These are phyloP conservation scores for Pouteria glomerata DNA, from an alignment of 148 eudicot genomes.

Conservation along the genomic window DNA sequence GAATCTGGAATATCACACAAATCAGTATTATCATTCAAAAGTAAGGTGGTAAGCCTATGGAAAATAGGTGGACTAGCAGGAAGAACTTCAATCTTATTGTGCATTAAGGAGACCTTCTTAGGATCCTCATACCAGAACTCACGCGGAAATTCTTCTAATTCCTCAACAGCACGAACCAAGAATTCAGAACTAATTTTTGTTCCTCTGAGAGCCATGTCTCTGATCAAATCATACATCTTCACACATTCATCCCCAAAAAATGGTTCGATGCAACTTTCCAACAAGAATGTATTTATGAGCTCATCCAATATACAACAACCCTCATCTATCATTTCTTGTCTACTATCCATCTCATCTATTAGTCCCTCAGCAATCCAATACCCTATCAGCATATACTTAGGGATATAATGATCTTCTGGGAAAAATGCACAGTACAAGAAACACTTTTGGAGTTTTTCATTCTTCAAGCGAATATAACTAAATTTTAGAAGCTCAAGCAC, in stretches of 20 bases:
- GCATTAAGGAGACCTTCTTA: not conserved
- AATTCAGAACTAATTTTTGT: not conserved
- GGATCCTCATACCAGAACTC: not conserved
- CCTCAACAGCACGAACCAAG: not conserved
- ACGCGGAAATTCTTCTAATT: not conserved
- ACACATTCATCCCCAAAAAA: too few species aligned
- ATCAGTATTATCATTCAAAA: too few species aligned
- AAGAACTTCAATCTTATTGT: not conserved
- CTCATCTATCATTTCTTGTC: not conserved
- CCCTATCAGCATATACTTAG: too few species aligned
- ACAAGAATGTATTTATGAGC: not conserved
- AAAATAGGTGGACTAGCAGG: too few species aligned
- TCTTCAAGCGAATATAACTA: too few species aligned
- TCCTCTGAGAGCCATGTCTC: not conserved
- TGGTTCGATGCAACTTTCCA: not conserved
- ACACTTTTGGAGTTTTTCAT: too few species aligned
- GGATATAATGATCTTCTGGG: not conserved
- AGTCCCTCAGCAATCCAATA: not conserved
- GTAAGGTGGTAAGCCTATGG: too few species aligned
- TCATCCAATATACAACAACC: not conserved
- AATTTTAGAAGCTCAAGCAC: too few species aligned
- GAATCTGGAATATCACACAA: too few species aligned
- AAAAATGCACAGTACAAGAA: not conserved
- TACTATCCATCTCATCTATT: too few species aligned
- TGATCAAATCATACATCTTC: not conserved